Evolutionary conservation across 768 basidiomycete genomes (phyloP), one percentile per base, ranked within the genome.

Genomic region (Lactarius sp.): DNA sequence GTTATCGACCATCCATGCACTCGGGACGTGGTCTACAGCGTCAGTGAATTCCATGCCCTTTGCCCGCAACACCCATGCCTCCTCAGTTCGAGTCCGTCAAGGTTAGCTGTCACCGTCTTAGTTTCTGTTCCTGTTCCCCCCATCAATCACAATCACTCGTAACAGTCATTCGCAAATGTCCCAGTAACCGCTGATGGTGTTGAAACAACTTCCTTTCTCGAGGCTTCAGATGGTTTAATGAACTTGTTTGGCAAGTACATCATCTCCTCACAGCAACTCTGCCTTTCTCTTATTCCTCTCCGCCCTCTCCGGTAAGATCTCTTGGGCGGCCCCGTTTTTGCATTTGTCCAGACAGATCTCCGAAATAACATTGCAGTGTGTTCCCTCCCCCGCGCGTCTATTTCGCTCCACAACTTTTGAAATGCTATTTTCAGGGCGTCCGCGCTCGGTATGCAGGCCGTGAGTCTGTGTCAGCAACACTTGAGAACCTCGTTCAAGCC

Each of bases 141-240:
- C 9, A 60, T 56, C 56, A 61, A 66, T 47, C 47, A 51, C 50
- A 37, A 54, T 49, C 20, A 49, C n/a, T 12, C 47, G 47, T 16
- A 59, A 33, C 67, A 97, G 94, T 94, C 92, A 10, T 98, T 91
- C 74, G 84, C 82, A 69, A 90, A 96, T 66, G 91, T 98, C 46
- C 82, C 85, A 16, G 78, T 90, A 68, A 84, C 83, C n/a, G 79
- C 83, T 50, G 76, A 79, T 4, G 94, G 95, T 14, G 85, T 98
- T 56, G 86, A 94, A 71, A 92, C 94, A 0, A 70, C 77, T 20
- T 74, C 81, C 13, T 98, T 98, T 78, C 79, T 94, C 52, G 87
- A 92, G 71, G 95, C 95, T 0, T 85, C 92, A 20, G 92, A 96
- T 74, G 94, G 92, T 18, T 80, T 98, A 33, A 79, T 88, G 16